Conservation (phyloP, 306 rosid genomes). For the Heteromeles arbutifolia region DNA sequence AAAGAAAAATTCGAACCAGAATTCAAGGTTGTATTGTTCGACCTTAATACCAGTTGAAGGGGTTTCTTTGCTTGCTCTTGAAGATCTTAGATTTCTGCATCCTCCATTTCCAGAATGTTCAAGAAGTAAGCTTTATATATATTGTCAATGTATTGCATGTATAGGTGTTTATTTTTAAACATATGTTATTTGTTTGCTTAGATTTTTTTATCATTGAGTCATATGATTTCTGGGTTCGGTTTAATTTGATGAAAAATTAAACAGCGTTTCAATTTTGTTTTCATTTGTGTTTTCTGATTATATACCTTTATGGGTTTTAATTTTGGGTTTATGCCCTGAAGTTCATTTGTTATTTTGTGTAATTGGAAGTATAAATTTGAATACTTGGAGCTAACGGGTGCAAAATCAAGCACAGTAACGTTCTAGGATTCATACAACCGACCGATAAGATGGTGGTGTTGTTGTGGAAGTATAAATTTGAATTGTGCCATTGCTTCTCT, state of each 20-base stretch:
- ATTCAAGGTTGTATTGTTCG: not conserved
- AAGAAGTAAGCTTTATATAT: slow-evolving; percentile 21
- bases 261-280: not conserved
- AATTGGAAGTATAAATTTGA: too few relatives aligned
- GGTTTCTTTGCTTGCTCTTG: not conserved
- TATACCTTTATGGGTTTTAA: not conserved
- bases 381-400: too few relatives aligned
- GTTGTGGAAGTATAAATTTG: too few relatives aligned
- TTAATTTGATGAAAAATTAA: not conserved
- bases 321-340: too few relatives aligned
- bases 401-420: too few relatives aligned
- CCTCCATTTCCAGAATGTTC: slow-evolving; percentile 21
- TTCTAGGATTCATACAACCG: too few relatives aligned
- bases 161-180: not conserved
- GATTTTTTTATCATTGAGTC: not conserved
- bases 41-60: not conserved
- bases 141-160: not conserved
- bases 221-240: slow-evolving; percentile 6
- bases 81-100: not conserved
- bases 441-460: too few relatives aligned
- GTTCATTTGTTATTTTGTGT: too few relatives aligned
- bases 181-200: not conserved
- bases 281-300: not conserved
- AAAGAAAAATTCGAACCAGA: not conserved
- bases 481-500: not conserved